Evolutionary conservation across 176 grass and related monocot species (phyloP).

Genomic region (Sorghum bicolor): DNA sequence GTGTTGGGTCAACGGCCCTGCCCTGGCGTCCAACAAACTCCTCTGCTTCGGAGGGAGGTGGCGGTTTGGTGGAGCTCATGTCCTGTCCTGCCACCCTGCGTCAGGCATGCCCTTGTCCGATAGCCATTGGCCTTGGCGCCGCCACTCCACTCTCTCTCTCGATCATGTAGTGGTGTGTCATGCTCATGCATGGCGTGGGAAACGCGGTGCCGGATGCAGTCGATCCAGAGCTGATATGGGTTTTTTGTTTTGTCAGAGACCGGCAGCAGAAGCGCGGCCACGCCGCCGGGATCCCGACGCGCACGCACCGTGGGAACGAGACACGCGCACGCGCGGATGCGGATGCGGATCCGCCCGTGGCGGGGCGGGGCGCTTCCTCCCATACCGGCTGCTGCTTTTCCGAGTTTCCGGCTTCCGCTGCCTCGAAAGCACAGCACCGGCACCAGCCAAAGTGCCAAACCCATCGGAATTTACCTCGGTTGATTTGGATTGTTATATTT

Average conservation of each 20-base stretch:
- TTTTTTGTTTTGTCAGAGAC: not conserved
- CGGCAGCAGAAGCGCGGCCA: constrained; percentile 16
- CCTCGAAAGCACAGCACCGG: not conserved
- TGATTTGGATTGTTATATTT: not conserved
- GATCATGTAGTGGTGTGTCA: not conserved
- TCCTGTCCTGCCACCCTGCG: constrained; percentile 7
- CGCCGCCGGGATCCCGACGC: constrained; percentile 23
- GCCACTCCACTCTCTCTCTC: not conserved
- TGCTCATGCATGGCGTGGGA: not conserved
- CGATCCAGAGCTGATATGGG: not conserved
- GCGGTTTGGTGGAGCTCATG: not conserved
- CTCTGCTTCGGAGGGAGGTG: not conserved
- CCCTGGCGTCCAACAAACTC: not conserved
- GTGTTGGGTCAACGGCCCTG: not conserved
- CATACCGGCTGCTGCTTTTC: not conserved
- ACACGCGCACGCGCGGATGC: not conserved
- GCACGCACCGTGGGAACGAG: not conserved
- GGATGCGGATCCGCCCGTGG: too few species aligned
- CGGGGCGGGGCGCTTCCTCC: not conserved
- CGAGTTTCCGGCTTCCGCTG: not conserved
- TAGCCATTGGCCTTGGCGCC: constrained; percentile 29
- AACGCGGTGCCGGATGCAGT: not conserved
- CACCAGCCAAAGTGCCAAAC: not conserved
- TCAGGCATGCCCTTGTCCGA: not conserved
- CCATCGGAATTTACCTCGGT: not conserved